A percentile compares a stretch with the other conserved stretches of the same genome.
Evolutionary conservation across 2,329 filamentous ascomycete species (phyloP).

Genomic region (Emergomyces pasteurianus): DNA sequence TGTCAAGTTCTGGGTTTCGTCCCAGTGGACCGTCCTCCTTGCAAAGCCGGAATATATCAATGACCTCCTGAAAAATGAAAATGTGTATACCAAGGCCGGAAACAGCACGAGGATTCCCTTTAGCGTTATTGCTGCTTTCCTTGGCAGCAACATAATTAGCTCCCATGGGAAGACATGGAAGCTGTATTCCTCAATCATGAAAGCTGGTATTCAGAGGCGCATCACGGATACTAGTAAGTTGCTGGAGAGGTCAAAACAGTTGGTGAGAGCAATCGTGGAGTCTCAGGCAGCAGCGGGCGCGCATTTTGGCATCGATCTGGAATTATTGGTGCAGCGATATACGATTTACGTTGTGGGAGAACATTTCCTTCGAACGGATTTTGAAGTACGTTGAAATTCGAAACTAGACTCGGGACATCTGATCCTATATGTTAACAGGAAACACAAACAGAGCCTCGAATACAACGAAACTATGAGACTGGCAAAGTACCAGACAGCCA

Average conservation of each 20-base stretch:
- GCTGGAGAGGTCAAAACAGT: constrained; percentile 14
- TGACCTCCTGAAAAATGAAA: constrained; percentile 26
- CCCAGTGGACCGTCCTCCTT: constrained; percentile 39
- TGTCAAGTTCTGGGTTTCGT: constrained; percentile 39
- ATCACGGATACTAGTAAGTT: constrained; percentile 16
- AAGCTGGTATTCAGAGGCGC: constrained; percentile 24
- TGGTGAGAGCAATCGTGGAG: constrained; percentile 16
- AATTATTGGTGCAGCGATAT: constrained; percentile 17
- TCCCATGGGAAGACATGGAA: constrained; percentile 27
- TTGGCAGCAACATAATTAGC: constrained; percentile 33
- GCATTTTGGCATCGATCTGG: constrained; percentile 11
- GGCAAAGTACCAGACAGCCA: background rate
- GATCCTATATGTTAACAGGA: background rate
- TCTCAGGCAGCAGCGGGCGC: constrained; percentile 7
- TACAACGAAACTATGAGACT: background rate
- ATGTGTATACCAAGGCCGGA: constrained; percentile 27
- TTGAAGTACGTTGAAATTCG: constrained; percentile 12
- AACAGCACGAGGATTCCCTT: constrained; percentile 33
- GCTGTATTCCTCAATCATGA: constrained; percentile 25
- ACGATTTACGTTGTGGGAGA: constrained; percentile 18
- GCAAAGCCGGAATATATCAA: constrained; percentile 33
- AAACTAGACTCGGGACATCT: background rate
- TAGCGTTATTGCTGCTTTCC: constrained; percentile 26
- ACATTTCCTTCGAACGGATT: constrained; percentile 17
- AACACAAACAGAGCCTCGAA: background rate